Evolutionary conservation across 1,284 basidiomycete genomes (phyloP).

Genomic region (Rhodotorula mucilaginosa): DNA sequence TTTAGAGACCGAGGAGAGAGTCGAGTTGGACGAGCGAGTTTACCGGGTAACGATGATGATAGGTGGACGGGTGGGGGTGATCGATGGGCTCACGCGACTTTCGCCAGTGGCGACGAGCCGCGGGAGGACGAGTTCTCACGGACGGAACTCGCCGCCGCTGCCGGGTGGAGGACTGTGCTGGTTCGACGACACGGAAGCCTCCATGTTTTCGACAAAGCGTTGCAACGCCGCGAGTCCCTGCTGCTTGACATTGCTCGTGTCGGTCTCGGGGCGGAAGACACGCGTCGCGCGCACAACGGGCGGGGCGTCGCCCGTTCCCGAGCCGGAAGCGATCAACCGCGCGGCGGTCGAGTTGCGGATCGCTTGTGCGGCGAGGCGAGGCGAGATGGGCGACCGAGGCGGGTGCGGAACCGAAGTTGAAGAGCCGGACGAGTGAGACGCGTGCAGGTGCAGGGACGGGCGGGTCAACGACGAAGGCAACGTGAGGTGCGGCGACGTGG

Average conservation of each 20-base stretch:
- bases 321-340: slow-evolving; percentile 26
- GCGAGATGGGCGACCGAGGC: slow-evolving; percentile 14
- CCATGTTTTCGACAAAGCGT: slow-evolving; percentile 43
- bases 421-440: background rate
- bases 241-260: slow-evolving; percentile 42
- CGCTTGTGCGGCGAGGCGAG: slow-evolving; percentile 29
- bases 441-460: slow-evolving; percentile 1
- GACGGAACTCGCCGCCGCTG: background rate
- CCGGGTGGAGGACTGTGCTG: background rate
- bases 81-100: background rate
- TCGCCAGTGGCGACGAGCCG: background rate
- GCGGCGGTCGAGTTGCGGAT: slow-evolving; percentile 40
- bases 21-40: background rate
- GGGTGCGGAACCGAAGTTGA: background rate
- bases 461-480: slow-evolving; percentile 1
- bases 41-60: background rate
- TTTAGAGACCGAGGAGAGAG: background rate
- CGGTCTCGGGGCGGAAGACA: slow-evolving; percentile 44
- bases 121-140: background rate
- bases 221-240: slow-evolving; percentile 43
- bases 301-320: slow-evolving; percentile 28
- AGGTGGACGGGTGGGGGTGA: background rate
- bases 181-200: slow-evolving; percentile 13
- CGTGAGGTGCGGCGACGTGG: slow-evolving; percentile 3
- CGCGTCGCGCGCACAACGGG: slow-evolving; percentile 39